Evolutionary conservation across 805 yeast species (phyloP), one percentile per base, ranked within the genome.

Genomic region (Soucietia sequanensis): DNA sequence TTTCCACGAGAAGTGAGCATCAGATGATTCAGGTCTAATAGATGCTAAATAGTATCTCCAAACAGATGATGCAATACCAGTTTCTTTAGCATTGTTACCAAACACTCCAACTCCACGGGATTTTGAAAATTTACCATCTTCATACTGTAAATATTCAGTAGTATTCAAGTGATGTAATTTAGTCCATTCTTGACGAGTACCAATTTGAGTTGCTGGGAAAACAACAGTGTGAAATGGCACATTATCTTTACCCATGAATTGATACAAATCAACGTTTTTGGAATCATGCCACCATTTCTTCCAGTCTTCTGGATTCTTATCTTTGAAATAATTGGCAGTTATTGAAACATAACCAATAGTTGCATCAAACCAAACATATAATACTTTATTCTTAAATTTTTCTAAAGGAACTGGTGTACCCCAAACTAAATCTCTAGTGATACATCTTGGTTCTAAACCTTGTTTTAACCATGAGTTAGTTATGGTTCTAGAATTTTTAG

Each of bases 351-450:
- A 93, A 29, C 99, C 99, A 49, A 93, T 93, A 32, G 96, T 78
- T 24, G 99, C 99, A 67, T 93, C 99, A 50, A 93, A 93, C 99
- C 99, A 93, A 39, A 93, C 99, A 57, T 93, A 93, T 52, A 93
- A 70, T 9, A 93, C 99, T 65, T 93, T 93, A 36, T 88, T 82
- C 48, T 83, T 80, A 68, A 74, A 93, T 33, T 80, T 86, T 50
- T 85, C 83, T 47, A 87, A 68, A 32, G 99, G 99, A 18, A 93
- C 98, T 6, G 98, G 96, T 6, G 96, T 89, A 61, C 99, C 99
- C 99, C 99, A 93, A 31, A 80, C 80, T 57, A 93, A 76, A 60
- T 93, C 99, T 70, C 99, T 82, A 12, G 99, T 93, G 60, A 93
- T 93, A 68, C 97, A 87, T 62, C 98, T 81, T 43, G 98, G 93